phyloP scores from a whole-genome alignment of 768 basidiomycete genomes.

The Mycena vitilis region DNA sequence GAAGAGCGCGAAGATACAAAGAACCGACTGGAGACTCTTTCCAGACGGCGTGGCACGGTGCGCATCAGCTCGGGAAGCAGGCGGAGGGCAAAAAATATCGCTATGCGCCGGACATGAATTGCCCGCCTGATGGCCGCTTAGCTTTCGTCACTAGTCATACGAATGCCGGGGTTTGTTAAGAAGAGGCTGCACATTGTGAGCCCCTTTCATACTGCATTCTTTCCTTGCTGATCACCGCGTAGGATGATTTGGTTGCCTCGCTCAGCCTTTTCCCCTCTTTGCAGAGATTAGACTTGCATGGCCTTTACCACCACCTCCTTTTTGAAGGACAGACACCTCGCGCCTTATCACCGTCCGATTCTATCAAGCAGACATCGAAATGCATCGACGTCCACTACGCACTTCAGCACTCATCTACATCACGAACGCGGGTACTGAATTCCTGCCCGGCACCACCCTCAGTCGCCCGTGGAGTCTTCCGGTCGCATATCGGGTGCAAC shows the following conservation, averaged over 20 bases:
- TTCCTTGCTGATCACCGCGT: background rate
- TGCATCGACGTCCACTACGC: conserved; percentile 8
- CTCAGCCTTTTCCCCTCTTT: conserved; percentile 9
- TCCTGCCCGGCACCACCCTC: too few species aligned
- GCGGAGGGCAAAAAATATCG: background rate
- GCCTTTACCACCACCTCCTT: background rate
- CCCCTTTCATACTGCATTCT: background rate
- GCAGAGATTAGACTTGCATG: conserved; percentile 14
- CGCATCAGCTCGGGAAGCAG: too few species aligned
- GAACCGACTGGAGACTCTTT: too few species aligned
- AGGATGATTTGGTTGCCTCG: conserved; percentile 18
- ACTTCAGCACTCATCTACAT: conserved; percentile 8
- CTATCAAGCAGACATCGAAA: background rate
- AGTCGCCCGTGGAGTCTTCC: too few species aligned
- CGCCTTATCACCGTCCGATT: background rate
- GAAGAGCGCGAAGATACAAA: background rate
- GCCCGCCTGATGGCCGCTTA: conserved; percentile 3
- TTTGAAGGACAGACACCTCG: background rate
- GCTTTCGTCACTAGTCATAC: background rate
- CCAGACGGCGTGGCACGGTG: too few species aligned
- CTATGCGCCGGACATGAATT: conserved; percentile 5
- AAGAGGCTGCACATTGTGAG: background rate
- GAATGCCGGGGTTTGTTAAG: background rate
- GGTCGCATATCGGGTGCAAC: too few species aligned
- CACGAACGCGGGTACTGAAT: background rate